These are phyloP conservation scores for Pyrus hybrid DNA, from an alignment of 331 rosid species.

Conservation along the genomic window DNA sequence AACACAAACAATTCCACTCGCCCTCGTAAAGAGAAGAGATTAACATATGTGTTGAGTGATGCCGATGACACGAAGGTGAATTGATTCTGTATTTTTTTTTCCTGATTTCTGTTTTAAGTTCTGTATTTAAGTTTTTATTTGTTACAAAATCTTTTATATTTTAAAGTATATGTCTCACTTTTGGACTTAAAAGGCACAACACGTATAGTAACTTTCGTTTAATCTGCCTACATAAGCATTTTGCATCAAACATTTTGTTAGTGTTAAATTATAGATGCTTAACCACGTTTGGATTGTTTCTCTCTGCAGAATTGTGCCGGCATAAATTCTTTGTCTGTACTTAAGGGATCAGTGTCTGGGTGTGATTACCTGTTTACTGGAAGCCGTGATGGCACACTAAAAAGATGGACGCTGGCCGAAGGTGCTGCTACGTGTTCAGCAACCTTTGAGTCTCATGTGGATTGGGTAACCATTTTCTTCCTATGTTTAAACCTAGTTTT, in stretches of 20 bases:
- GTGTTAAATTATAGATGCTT: not conserved
- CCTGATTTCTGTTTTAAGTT: not conserved
- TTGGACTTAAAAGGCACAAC: not conserved
- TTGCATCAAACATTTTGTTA: not conserved
- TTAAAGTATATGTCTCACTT: not conserved
- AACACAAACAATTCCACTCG: conserved; percentile 79
- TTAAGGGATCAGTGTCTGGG: conserved; percentile 44
- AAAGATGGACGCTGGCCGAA: conserved; percentile 71
- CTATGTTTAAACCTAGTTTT: conserved; percentile 1
- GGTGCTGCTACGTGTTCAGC: conserved; percentile 75
- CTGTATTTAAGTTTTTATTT: not conserved
- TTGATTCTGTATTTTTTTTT: not conserved
- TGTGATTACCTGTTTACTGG: conserved; percentile 80
- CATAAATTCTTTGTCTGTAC: conserved; percentile 73
- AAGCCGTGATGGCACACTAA: conserved; percentile 95
- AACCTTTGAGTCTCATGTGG: conserved; percentile 97
- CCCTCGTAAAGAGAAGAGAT: conserved; percentile 91
- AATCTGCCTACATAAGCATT: not conserved
- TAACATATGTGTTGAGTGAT: conserved; percentile 80
- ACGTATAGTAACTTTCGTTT: not conserved
- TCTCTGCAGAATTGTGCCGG: conserved; percentile 89
- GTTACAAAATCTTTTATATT: not conserved
- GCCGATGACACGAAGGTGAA: conserved; percentile 77
- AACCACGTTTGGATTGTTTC: conserved; percentile 12
- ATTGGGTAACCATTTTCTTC: conserved; percentile 60